These are phyloP conservation scores for Ettlia oleoabundans DNA, from an alignment of 139 green algal species.

Conservation along the genomic window DNA sequence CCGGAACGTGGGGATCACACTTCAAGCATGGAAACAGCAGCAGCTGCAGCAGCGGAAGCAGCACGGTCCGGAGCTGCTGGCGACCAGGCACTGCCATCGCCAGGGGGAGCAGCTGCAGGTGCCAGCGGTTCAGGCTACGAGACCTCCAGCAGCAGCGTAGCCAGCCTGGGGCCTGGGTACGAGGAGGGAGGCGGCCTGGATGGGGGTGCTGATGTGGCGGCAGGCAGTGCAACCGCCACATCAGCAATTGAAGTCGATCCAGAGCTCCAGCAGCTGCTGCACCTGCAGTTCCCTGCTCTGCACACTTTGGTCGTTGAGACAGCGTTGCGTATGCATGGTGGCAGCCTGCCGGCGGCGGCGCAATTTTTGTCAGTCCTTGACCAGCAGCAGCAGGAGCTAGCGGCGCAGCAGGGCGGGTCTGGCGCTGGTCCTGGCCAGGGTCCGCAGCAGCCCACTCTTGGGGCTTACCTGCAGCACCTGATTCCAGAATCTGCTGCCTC, in stretches of 20 bases:
- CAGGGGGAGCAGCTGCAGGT: too few relatives aligned
- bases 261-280: conserved; percentile 7
- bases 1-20: background rate
- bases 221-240: background rate
- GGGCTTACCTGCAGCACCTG: background rate
- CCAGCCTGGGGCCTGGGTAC: too few relatives aligned
- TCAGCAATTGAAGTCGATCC: background rate
- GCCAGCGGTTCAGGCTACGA: too few relatives aligned
- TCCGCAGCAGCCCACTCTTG: background rate
- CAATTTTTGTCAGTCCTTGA: conserved; percentile 23
- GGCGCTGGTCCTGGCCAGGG: background rate
- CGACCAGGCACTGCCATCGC: too few relatives aligned
- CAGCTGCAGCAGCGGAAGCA: background rate
- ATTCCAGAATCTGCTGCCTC: conserved; percentile 3
- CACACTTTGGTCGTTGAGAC: conserved; percentile 5
- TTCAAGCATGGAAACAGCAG: background rate
- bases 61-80: too few relatives aligned
- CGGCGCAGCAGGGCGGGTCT: background rate
- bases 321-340: conserved; percentile 25
- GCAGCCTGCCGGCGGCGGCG: background rate
- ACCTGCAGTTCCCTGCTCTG: conserved; percentile 15
- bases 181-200: too few relatives aligned
- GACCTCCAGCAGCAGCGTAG: too few relatives aligned
- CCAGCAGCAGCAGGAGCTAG: conserved; percentile 15
- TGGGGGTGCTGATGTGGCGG: background rate